Evolutionary conservation across 495 filamentous ascomycete species (phyloP), one percentile per base, ranked within the genome.

Genomic region (Penicillium taxi): DNA sequence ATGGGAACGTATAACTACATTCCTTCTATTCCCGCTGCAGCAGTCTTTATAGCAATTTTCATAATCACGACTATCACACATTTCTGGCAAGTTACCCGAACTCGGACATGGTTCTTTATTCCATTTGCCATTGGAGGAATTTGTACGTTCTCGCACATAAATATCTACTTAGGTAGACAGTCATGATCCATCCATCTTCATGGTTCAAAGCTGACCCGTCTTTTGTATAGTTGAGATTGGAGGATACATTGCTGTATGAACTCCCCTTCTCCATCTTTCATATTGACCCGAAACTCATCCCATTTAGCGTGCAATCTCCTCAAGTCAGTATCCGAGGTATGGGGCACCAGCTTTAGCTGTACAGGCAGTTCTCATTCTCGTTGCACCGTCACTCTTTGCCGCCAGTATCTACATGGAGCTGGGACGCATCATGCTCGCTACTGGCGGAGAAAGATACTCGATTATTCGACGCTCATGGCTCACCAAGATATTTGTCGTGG

Each of bases 101-200:
- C 55, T 9, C 56, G 57, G 40, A 73, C 72, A 12, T 81, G 73
- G 75, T 82, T 75, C 49, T 80, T 82, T 35, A 72, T 71, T 8
- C 69, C 78, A 0, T 65, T 81, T 18, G 20, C 76, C 11, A 42
- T 80, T 16, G 79, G 77, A 11, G 70, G 73, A 26, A 34, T 69
- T 18, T 75, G 75, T 80, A 32, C 11, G 30, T 21, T 13, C 14
- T 5, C n/a, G 6, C 14, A n/a, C 6, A n/a, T 28, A 13, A 28
- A 5, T 28, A 6, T 28, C 5, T 28, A 4, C 5, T 5, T n/a
- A 13, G 26, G 5, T n/a, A n/a, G n/a, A n/a, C n/a, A n/a, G n/a
- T n/a, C n/a, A n/a, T n/a, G n/a, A n/a, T n/a, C n/a, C n/a, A n/a
- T 13, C 5, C 11, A 28, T 9, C 11, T 28, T n/a, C 5, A 28